These are phyloP conservation scores for Juncus inflexus DNA, from an alignment of 176 grass and related monocot genomes.

Conservation along the genomic window DNA sequence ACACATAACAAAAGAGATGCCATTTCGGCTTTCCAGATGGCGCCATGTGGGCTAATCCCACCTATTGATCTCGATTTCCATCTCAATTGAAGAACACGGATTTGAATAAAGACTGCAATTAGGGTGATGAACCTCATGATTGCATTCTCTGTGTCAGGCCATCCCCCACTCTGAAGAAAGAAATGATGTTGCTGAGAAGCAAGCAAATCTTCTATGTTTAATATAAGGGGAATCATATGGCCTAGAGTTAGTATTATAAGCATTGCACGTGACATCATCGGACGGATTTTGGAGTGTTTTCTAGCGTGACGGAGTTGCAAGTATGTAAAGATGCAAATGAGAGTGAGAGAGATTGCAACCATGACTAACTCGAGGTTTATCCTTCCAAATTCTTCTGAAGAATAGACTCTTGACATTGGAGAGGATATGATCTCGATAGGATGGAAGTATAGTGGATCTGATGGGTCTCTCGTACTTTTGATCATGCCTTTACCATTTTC, in stretches of 20 bases:
- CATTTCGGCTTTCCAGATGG: slow-evolving; percentile 56
- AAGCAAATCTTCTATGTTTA: slow-evolving; percentile 79
- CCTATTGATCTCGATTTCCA: slow-evolving; percentile 57
- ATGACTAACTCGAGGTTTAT: slow-evolving; percentile 81
- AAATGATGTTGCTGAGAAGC: slow-evolving; percentile 45
- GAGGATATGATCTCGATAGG: slow-evolving; percentile 19
- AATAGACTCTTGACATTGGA: slow-evolving; percentile 34
- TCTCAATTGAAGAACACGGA: slow-evolving; percentile 73
- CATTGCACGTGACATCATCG: slow-evolving; percentile 78
- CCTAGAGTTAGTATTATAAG: slow-evolving; percentile 57
- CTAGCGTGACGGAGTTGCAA: slow-evolving; percentile 72
- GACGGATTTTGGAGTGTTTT: slow-evolving; percentile 43
- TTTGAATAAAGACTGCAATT: slow-evolving; percentile 60
- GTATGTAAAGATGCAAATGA: slow-evolving; percentile 58
- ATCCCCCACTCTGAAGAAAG: slow-evolving; percentile 43
- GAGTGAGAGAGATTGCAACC: slow-evolving; percentile 65
- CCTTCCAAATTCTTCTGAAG: slow-evolving; percentile 54
- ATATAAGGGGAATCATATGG: slow-evolving; percentile 67
- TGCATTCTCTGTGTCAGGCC: slow-evolving; percentile 76
- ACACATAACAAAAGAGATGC: slow-evolving; percentile 62
- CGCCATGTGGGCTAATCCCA: slow-evolving; percentile 25
- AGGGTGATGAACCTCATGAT: slow-evolving; percentile 70
- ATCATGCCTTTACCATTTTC: too few species aligned
- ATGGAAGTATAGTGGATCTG: too few species aligned
- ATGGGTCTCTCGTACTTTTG: too few species aligned